Evolutionary conservation across 768 basidiomycete genomes (phyloP).

Genomic region (Lactarius sanguifluus): DNA sequence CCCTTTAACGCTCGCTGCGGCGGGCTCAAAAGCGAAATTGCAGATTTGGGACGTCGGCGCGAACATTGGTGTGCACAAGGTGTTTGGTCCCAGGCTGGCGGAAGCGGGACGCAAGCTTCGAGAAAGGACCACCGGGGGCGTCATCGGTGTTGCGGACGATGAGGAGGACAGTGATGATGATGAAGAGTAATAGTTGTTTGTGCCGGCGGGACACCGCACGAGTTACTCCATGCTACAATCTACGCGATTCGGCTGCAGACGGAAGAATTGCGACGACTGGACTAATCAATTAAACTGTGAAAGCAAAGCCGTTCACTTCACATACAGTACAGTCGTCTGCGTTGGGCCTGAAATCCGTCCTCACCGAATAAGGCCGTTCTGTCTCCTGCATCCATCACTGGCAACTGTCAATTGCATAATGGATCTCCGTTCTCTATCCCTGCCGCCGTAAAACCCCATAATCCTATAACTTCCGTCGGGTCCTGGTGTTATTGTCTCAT

Average conservation of each 20-base stretch:
- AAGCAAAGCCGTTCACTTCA: conserved; percentile 40
- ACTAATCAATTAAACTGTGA: conserved; percentile 21
- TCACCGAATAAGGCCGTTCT: too few relatives aligned
- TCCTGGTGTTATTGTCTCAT: too few relatives aligned
- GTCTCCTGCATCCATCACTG: too few relatives aligned
- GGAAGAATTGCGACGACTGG: conserved; percentile 5
- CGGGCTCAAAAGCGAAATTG: conserved; percentile 89
- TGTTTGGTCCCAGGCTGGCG: conserved; percentile 75
- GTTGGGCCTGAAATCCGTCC: conserved; percentile 64
- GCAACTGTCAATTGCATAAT: too few relatives aligned
- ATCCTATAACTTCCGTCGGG: too few relatives aligned
- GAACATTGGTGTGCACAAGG: conserved; percentile 78
- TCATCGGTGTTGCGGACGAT: conserved; percentile 67
- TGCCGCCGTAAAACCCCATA: too few relatives aligned
- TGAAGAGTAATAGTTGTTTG: conserved; percentile 36
- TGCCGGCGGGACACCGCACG: neutral
- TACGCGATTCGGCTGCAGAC: conserved; percentile 21
- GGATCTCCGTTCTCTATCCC: too few relatives aligned
- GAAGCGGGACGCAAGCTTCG: conserved; percentile 67
- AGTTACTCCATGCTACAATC: conserved; percentile 17
- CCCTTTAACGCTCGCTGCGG: conserved; percentile 89
- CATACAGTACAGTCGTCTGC: conserved; percentile 94
- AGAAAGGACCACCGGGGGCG: conserved; percentile 64
- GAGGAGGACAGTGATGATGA: conserved; percentile 62
- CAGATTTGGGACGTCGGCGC: conserved; percentile 95